A percentile compares a stretch with the other conserved stretches of the same genome.
Evolutionary conservation across 2,329 filamentous ascomycete genomes (phyloP).

Genomic region (Sarocladium strictum): DNA sequence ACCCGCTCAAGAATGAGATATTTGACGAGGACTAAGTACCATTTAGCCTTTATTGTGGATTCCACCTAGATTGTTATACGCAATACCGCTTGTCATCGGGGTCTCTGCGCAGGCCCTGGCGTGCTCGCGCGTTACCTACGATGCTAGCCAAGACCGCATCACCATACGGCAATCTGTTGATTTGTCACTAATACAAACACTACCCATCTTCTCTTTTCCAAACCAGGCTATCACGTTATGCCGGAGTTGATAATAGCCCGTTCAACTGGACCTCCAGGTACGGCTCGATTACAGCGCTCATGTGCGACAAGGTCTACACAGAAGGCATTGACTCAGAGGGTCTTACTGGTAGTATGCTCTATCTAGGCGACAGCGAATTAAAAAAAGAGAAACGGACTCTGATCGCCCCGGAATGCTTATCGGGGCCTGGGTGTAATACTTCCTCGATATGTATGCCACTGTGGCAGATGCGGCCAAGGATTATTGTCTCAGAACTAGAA

Average conservation of each 20-base stretch:
- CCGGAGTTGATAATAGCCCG: constrained; percentile 11
- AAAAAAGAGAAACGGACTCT: constrained; percentile 11
- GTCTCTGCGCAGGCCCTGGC: not conserved
- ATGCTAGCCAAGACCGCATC: not conserved
- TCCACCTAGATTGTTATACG: no score
- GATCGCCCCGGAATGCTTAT: constrained; percentile 11
- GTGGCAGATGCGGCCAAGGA: constrained; percentile 10
- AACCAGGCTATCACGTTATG: constrained; percentile 12
- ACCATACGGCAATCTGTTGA: constrained; percentile 14
- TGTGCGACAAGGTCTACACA: constrained; percentile 13
- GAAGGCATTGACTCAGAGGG: constrained; percentile 15
- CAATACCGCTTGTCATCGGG: not conserved
- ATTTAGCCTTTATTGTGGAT: no score
- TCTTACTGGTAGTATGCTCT: constrained; percentile 15
- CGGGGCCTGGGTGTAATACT: constrained; percentile 16
- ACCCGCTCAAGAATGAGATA: no score
- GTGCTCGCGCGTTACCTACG: not conserved
- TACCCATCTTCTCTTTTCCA: constrained; percentile 14
- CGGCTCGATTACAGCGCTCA: constrained; percentile 14
- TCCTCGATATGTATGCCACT: constrained; percentile 14
- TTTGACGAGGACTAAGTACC: no score
- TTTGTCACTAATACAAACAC: constrained; percentile 11
- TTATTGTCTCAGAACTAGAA: constrained; percentile 6
- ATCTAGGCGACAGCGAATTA: constrained; percentile 17
- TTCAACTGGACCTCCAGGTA: constrained; percentile 14